Conservation (phyloP, 208 protist genomes). For the Endotrypanum monterogeii region DNA sequence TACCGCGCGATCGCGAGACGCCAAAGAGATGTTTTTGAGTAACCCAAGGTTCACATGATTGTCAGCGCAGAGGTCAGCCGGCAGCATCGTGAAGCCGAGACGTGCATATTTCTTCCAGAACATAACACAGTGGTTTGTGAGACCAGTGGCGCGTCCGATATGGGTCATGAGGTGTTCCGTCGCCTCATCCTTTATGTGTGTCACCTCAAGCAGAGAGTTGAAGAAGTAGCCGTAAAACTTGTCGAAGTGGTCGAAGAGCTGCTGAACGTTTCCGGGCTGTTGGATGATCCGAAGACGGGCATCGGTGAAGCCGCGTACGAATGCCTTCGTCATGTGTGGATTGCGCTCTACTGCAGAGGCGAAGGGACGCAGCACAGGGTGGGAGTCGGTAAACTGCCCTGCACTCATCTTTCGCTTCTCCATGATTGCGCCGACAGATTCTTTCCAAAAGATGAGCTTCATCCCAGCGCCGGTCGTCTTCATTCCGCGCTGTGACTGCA, state of each 20-base stretch:
- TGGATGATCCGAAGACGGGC: constrained; percentile 80
- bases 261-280: constrained; percentile 88
- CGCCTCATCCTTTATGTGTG: constrained; percentile 75
- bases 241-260: constrained; percentile 92
- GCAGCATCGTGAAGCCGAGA: constrained; percentile 89
- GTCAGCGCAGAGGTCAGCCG: constrained; percentile 87
- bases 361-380: constrained; percentile 85
- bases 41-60: constrained; percentile 86
- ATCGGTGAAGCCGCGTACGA: constrained; percentile 89
- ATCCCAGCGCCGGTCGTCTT: constrained; percentile 91
- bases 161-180: constrained; percentile 88
- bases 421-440: constrained; percentile 63
- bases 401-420: constrained; percentile 62
- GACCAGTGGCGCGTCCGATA: constrained; percentile 79
- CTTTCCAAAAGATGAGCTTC: constrained; percentile 91
- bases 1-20: constrained; percentile 77
- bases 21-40: constrained; percentile 83
- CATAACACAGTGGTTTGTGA: constrained; percentile 90
- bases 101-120: constrained; percentile 92
- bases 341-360: constrained; percentile 66
- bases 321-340: constrained; percentile 83
- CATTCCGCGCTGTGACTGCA: constrained; percentile 81
- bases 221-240: constrained; percentile 92
- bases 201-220: constrained; percentile 85
- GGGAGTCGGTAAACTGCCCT: constrained; percentile 87